phyloP scores from a whole-genome alignment of 495 filamentous ascomycete genomes.

The Hypoxylon trugodes region DNA sequence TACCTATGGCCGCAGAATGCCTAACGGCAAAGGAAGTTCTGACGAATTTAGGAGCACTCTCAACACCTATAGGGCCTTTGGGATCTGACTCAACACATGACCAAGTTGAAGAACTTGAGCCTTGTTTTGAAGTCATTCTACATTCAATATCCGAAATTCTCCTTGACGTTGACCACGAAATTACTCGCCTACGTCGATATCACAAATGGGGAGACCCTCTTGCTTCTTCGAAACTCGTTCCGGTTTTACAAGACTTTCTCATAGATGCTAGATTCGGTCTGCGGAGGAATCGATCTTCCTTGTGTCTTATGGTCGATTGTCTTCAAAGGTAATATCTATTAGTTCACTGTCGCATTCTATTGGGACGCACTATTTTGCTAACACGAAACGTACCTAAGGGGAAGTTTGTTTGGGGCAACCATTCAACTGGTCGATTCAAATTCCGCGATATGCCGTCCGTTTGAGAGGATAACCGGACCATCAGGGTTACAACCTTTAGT shows the following conservation, averaged over 20 bases:
- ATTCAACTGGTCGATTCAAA: slow-evolving; percentile 27
- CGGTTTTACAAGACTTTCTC: slow-evolving; percentile 31
- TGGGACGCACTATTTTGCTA: neutral
- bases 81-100: neutral
- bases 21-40: slow-evolving; percentile 22
- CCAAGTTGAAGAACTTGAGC: slow-evolving; percentile 15
- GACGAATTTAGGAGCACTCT: slow-evolving; percentile 3
- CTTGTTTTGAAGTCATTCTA: slow-evolving; percentile 33
- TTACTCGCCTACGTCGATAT: slow-evolving; percentile 27
- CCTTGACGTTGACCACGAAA: slow-evolving; percentile 28
- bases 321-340: slow-evolving; percentile 24
- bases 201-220: slow-evolving; percentile 25
- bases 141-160: slow-evolving; percentile 32
- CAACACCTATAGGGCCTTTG: neutral
- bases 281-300: slow-evolving; percentile 27
- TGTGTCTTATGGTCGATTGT: slow-evolving; percentile 34
- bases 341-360: neutral
- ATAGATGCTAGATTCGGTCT: slow-evolving; percentile 24
- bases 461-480: neutral
- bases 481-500: slow-evolving; percentile 28
- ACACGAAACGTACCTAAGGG: slow-evolving; percentile 5
- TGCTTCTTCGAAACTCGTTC: slow-evolving; percentile 25
- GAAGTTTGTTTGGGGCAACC: slow-evolving; percentile 18
- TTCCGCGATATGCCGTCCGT: neutral
- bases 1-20: slow-evolving; percentile 28